Evolutionary conservation across 768 basidiomycete species (phyloP).

Genomic region (Tricholoma flavovirens): DNA sequence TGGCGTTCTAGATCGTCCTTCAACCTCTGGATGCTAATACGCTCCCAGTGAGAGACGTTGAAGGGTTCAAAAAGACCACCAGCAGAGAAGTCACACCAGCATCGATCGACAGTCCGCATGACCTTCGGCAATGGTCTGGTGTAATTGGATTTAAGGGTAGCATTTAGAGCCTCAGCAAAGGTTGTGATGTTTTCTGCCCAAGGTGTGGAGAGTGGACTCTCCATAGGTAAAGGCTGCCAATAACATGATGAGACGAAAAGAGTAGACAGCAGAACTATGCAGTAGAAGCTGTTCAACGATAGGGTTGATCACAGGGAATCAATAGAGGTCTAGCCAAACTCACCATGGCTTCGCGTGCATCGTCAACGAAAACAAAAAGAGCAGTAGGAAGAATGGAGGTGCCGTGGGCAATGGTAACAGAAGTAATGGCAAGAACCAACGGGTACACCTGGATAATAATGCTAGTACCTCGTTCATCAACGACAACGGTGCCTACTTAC

Average conservation of each 20-base stretch:
- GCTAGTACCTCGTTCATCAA: background rate
- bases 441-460: constrained; percentile 57
- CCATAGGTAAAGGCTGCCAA: constrained; percentile 76
- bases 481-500: constrained; percentile 29
- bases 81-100: constrained; percentile 78
- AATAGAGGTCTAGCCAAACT: constrained; percentile 19
- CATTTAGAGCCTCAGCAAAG: constrained; percentile 59
- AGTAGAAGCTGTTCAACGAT: constrained; percentile 61
- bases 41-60: constrained; percentile 73
- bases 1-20: constrained; percentile 35
- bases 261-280: constrained; percentile 76
- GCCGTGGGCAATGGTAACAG: constrained; percentile 76
- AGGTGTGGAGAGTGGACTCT: constrained; percentile 54
- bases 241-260: constrained; percentile 85
- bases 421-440: constrained; percentile 78
- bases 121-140: constrained; percentile 43
- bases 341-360: constrained; percentile 84
- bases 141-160: constrained; percentile 37
- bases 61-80: constrained; percentile 70
- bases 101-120: constrained; percentile 68
- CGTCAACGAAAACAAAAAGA: constrained; percentile 72
- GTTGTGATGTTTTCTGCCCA: constrained; percentile 72
- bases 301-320: background rate
- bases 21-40: constrained; percentile 48
- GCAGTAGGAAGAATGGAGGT: constrained; percentile 69